Base-by-base conservation (phyloP, 176 grass and related monocot species). In the Poa annua region DNA sequence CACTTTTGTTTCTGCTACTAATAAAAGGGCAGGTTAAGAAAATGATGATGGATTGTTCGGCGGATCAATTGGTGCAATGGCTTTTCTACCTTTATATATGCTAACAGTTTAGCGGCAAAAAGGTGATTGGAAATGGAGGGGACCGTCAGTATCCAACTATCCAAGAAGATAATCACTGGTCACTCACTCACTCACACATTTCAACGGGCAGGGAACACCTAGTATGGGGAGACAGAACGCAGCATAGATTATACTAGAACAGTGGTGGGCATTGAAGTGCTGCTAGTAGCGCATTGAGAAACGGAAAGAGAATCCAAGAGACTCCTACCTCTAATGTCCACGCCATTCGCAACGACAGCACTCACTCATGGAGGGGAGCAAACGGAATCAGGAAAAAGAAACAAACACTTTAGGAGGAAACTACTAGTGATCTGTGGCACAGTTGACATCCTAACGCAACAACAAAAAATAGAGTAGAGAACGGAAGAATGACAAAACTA, bases 71-170 rank as follows among this genome's bases (percentile, higher is more conserved):
- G 45, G 36, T 68, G 54, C 17, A 17, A 8, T 2, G 22, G 16
- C 44, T 71, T 53, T 86, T 79, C 66, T 48, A 29, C 1, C 29
- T 62, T 85, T 85, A 32, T 34, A 50, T 42, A 42, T 42, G 41
- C 71, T 71, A 70, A 85, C 85, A 64, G 77, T 50, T 25, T 45
- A 6, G 33, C 36, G 34, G 42, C 33, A 77, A 85, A 64, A 89
- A 81, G 88, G 88, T 35, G 54, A 82, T 35, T 25, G 14, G 35
- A 71, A 76, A 65, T 47, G 53, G 57, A 19, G 71, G 44, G 22
- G 3, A 13, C 70, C 64, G 80, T 34, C 32, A 85, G 87, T 14
- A 89, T 89, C 87, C 87, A 85, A 85, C 83, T 14, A 89, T 89
- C 87, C 87, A 85, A 89, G 71, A 71, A 71, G 62, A 52, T 72